Percentiles rank a stretch among this genome's conserved stretches.
These are phyloP conservation scores for Cicer chorassanicum DNA, from an alignment of 306 rosid species.

Conservation along the genomic window DNA sequence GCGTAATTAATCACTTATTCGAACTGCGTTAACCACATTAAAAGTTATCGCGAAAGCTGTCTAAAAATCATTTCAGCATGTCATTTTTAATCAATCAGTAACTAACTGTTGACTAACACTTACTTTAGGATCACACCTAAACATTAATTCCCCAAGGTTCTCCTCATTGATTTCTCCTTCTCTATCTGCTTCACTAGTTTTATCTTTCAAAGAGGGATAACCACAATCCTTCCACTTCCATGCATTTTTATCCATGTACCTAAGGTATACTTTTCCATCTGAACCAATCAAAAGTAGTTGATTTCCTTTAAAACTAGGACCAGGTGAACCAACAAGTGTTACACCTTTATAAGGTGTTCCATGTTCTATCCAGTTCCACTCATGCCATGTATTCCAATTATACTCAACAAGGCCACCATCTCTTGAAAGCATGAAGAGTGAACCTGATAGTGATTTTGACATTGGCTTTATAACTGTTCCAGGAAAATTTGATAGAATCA, in stretches of 20 bases:
- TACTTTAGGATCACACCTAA: conserved; percentile 77
- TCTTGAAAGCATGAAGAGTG: conserved; percentile 81
- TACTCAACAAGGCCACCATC: conserved; percentile 92
- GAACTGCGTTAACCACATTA: too few relatives aligned
- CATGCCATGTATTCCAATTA: conserved; percentile 72
- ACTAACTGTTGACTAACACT: conserved; percentile 14
- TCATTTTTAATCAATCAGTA: not conserved
- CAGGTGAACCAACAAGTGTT: conserved; percentile 68
- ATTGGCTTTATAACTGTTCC: conserved; percentile 79
- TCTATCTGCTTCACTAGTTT: conserved; percentile 45
- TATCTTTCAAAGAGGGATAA: conserved; percentile 56
- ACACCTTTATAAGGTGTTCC: conserved; percentile 84
- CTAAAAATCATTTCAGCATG: too few relatives aligned
- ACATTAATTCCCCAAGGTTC: conserved; percentile 32
- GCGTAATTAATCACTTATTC: too few relatives aligned
- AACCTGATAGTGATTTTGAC: conserved; percentile 67
- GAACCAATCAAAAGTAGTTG: conserved; percentile 83
- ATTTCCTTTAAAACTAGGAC: conserved; percentile 79
- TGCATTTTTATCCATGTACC: conserved; percentile 69
- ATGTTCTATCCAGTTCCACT: conserved; percentile 97
- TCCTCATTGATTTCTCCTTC: conserved; percentile 41
- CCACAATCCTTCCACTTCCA: conserved; percentile 92
- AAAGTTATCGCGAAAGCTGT: too few relatives aligned
- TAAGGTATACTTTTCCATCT: conserved; percentile 81
- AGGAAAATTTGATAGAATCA: conserved; percentile 71